phyloP scores from a whole-genome alignment of 345 rosid genomes.

The Hibiscus tridactylites region DNA sequence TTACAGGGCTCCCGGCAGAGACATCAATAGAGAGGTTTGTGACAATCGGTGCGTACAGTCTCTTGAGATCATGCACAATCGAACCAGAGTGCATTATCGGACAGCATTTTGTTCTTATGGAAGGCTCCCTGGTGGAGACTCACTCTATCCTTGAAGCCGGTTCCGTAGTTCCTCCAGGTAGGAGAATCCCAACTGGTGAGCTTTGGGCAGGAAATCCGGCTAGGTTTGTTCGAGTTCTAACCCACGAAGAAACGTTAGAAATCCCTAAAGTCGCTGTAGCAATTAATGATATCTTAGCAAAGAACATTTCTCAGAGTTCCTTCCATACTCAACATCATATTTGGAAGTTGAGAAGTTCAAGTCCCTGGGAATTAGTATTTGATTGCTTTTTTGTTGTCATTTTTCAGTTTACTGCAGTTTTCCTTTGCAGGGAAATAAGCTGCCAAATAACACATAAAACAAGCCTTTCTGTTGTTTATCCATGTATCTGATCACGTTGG shows the following conservation, averaged over 20 bases:
- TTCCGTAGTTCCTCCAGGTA: conserved; percentile 85
- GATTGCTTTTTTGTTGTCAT: conserved; percentile 2
- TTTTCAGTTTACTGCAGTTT: conserved; percentile 21
- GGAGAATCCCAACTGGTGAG: conserved; percentile 91
- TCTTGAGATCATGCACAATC: conserved; percentile 78
- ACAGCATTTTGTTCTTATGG: conserved; percentile 88
- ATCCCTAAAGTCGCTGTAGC: too few relatives aligned
- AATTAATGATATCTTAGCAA: conserved; percentile 54
- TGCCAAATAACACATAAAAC: conserved; percentile 32
- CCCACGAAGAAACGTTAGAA: conserved; percentile 22
- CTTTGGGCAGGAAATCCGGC: conserved; percentile 99
- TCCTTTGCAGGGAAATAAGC: conserved; percentile 49
- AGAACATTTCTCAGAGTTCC: conserved; percentile 66
- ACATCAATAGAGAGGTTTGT: conserved; percentile 81
- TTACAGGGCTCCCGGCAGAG: conserved; percentile 80
- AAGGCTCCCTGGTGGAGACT: conserved; percentile 90
- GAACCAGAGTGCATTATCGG: conserved; percentile 98
- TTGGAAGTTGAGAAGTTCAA: conserved; percentile 92
- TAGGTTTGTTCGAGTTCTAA: conserved; percentile 62
- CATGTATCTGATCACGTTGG: too few relatives aligned
- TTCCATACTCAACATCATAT: conserved; percentile 83
- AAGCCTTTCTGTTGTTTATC: too few relatives aligned
- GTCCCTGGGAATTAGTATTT: conserved; percentile 59
- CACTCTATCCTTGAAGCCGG: conserved; percentile 91
- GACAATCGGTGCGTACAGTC: conserved; percentile 79